These are phyloP conservation scores for Hypocreales sp. DNA, from an alignment of 2,329 filamentous ascomycete species.

Conservation along the genomic window DNA sequence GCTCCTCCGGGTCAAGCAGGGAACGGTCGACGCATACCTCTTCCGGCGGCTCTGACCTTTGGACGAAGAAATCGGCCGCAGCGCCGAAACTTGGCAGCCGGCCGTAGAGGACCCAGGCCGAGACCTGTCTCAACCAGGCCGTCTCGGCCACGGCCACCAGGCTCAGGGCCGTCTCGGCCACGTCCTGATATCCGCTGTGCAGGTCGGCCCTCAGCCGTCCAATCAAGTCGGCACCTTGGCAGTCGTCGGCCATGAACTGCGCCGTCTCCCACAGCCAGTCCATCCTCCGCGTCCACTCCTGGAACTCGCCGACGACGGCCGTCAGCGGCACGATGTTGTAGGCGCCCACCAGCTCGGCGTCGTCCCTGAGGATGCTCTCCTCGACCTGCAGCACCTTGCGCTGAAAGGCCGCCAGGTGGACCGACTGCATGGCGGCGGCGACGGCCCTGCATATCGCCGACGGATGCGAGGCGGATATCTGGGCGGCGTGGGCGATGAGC, in stretches of 20 bases:
- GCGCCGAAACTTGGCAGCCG: slow-evolving; percentile 61
- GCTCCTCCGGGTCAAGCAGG: neutral
- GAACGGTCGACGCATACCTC: slow-evolving; percentile 17
- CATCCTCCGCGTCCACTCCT: slow-evolving; percentile 70
- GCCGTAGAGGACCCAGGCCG: slow-evolving; percentile 84
- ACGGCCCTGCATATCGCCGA: slow-evolving; percentile 81
- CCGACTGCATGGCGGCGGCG: slow-evolving; percentile 58
- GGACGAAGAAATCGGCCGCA: slow-evolving; percentile 71
- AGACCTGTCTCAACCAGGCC: slow-evolving; percentile 81
- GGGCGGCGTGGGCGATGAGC: slow-evolving; percentile 49
- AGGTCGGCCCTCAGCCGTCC: slow-evolving; percentile 60
- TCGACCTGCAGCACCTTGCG: slow-evolving; percentile 76
- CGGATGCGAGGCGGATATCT: slow-evolving; percentile 53
- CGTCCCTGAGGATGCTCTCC: slow-evolving; percentile 55
- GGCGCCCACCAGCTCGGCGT: slow-evolving; percentile 70
- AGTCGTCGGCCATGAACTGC: slow-evolving; percentile 44
- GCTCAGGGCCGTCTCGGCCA: slow-evolving; percentile 60
- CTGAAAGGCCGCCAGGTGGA: slow-evolving; percentile 69
- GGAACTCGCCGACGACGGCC: slow-evolving; percentile 67
- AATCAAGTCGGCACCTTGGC: slow-evolving; percentile 60
- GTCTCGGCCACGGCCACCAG: slow-evolving; percentile 69
- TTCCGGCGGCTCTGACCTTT: slow-evolving; percentile 26
- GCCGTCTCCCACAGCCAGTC: slow-evolving; percentile 72
- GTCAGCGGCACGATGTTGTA: slow-evolving; percentile 91
- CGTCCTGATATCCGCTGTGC: slow-evolving; percentile 77